Evolutionary conservation across 306 rosid genomes (phyloP).

Genomic region (Acacia acuminata): DNA sequence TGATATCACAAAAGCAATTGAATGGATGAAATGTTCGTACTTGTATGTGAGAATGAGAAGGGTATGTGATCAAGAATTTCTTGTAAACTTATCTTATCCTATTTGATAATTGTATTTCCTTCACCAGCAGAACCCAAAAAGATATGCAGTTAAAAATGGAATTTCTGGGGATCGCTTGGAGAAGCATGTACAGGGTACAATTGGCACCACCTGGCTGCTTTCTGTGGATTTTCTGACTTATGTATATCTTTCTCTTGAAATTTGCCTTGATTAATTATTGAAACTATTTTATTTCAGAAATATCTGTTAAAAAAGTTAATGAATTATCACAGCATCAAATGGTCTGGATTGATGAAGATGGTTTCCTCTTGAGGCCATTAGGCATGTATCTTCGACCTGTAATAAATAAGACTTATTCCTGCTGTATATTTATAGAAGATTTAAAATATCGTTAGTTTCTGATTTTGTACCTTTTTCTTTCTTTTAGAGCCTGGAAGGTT

Average conservation of each 20-base stretch:
- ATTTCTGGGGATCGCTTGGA: conserved; percentile 61
- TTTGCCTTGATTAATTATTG: conserved; percentile 25
- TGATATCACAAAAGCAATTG: conserved; percentile 89
- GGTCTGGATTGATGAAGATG: conserved; percentile 96
- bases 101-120: conserved; percentile 14
- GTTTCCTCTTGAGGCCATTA: conserved; percentile 90
- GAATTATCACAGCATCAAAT: conserved; percentile 77
- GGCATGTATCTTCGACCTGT: conserved; percentile 47
- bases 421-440: conserved; percentile 18
- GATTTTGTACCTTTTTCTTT: conserved; percentile 32
- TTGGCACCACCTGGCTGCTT: conserved; percentile 16
- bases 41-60: conserved; percentile 87
- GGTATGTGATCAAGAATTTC: conserved; percentile 47
- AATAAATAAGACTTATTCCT: conserved; percentile 6
- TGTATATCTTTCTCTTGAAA: conserved; percentile 8
- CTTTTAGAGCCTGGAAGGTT: conserved; percentile 85
- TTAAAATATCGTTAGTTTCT: conserved; percentile 20
- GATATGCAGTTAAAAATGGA: conserved; percentile 65
- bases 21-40: conserved; percentile 92
- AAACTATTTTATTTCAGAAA: conserved; percentile 50
- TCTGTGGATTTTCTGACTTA: conserved; percentile 15
- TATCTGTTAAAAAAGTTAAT: conserved; percentile 78
- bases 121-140: conserved; percentile 67
- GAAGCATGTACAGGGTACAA: conserved; percentile 80
- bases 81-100: conserved; percentile 24